A percentile compares a stretch with the other conserved stretches of the same genome.
phyloP scores from a whole-genome alignment of 2,329 filamentous ascomycete species.

The Pestalotiopsis sp. region DNA sequence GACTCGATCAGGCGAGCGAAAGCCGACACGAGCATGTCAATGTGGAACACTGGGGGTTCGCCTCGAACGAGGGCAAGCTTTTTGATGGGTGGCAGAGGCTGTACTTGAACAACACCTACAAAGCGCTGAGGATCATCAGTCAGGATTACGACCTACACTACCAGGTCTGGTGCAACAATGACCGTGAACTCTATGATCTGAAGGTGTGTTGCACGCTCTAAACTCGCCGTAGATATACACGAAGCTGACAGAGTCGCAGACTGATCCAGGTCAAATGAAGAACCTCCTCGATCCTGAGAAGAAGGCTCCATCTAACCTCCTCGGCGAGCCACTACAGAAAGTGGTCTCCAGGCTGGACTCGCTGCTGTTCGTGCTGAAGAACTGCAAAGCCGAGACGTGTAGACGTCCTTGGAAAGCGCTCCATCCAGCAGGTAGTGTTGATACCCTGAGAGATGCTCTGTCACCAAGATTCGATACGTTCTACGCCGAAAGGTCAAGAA shows the following conservation, averaged over 20 bases:
- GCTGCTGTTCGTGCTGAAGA: slow-evolving; percentile 52
- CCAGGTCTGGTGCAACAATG: slow-evolving; percentile 57
- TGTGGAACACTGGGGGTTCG: slow-evolving; percentile 49
- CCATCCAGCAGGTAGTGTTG: slow-evolving; percentile 47
- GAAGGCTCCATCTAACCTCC: background rate
- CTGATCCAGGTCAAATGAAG: slow-evolving; percentile 30
- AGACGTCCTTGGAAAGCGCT: slow-evolving; percentile 49
- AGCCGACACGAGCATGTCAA: slow-evolving; percentile 49
- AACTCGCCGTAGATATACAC: background rate
- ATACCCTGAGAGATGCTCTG: slow-evolving; percentile 47
- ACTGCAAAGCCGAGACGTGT: slow-evolving; percentile 49
- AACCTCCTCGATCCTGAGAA: slow-evolving; percentile 43
- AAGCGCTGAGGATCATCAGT: slow-evolving; percentile 50
- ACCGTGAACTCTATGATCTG: slow-evolving; percentile 59
- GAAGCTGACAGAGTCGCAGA: slow-evolving; percentile 12
- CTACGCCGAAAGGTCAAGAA: slow-evolving; percentile 39
- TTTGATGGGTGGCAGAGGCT: slow-evolving; percentile 28
- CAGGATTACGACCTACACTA: slow-evolving; percentile 51
- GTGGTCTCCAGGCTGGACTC: slow-evolving; percentile 47
- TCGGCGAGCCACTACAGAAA: slow-evolving; percentile 27
- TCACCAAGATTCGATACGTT: slow-evolving; percentile 44
- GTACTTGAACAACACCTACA: slow-evolving; percentile 55
- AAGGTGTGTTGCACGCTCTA: slow-evolving; percentile 44
- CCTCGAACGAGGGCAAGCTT: slow-evolving; percentile 33
- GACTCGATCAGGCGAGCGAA: slow-evolving; percentile 18